Conservation (phyloP, 1,284 basidiomycete genomes). For the Vanrija sp. region DNA sequence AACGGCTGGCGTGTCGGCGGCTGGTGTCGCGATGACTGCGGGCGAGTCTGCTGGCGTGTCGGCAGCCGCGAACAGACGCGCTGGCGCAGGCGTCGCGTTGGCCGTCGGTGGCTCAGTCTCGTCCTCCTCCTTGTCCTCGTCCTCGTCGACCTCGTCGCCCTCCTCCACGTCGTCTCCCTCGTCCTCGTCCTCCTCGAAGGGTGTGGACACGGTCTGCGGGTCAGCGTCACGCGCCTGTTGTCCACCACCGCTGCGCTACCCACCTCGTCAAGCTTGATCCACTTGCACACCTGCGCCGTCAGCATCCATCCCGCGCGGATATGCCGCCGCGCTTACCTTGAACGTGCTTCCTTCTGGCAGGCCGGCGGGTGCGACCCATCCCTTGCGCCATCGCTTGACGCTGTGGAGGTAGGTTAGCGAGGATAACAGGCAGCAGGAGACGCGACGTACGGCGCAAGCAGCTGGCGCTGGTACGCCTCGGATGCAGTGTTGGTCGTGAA, state of each 20-base stretch:
- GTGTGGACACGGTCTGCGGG: slow-evolving; percentile 9
- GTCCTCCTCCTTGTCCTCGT: slow-evolving; percentile 5
- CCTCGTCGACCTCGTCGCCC: neutral
- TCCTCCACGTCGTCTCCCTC: neutral
- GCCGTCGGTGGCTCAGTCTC: slow-evolving; percentile 11
- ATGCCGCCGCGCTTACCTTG: slow-evolving; percentile 23
- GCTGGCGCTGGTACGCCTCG: slow-evolving; percentile 35
- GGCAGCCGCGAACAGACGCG: too few species aligned
- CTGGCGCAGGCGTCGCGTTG: slow-evolving; percentile 7
- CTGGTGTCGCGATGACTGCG: neutral
- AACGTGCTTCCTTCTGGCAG: slow-evolving; percentile 33
- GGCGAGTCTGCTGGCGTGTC: slow-evolving; percentile 4
- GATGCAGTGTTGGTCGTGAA: slow-evolving; percentile 27
- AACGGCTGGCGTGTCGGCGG: slow-evolving; percentile 4
- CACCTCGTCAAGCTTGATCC: slow-evolving; percentile 17
- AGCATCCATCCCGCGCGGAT: too few species aligned
- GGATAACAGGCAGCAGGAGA: neutral
- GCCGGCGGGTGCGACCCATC: slow-evolving; percentile 32
- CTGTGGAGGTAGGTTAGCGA: slow-evolving; percentile 12
- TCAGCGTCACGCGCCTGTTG: neutral
- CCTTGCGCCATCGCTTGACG: slow-evolving; percentile 34
- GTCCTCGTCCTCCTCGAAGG: slow-evolving; percentile 15
- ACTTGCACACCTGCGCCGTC: slow-evolving; percentile 15
- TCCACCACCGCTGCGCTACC: neutral
- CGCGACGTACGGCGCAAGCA: slow-evolving; percentile 30